These are phyloP conservation scores for Linum usitatissimum DNA, from an alignment of 345 rosid species.

Conservation along the genomic window DNA sequence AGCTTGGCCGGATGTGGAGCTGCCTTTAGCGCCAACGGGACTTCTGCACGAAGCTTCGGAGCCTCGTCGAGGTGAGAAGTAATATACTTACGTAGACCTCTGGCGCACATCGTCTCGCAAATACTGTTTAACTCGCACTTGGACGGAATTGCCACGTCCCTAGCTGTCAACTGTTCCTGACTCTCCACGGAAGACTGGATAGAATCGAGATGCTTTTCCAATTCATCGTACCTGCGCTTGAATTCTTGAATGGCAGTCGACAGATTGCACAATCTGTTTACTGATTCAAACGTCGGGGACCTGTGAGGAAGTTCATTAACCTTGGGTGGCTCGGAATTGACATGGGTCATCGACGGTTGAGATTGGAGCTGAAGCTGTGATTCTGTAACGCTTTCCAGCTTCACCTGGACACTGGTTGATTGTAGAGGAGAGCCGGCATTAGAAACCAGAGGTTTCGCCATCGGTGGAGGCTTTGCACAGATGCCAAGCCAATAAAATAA, in stretches of 20 bases:
- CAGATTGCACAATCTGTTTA: conserved; percentile 25
- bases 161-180: neutral
- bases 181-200: conserved; percentile 31
- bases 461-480: neutral
- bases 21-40: conserved; percentile 40
- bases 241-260: conserved; percentile 34
- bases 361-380: conserved; percentile 2
- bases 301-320: neutral
- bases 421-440: neutral
- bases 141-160: neutral
- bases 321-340: conserved; percentile 10
- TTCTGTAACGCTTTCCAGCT: neutral
- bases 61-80: conserved; percentile 24
- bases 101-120: conserved; percentile 38
- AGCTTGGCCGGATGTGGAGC: conserved; percentile 53
- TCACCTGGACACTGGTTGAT: conserved; percentile 1
- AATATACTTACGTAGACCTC: conserved; percentile 44
- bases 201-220: conserved; percentile 40
- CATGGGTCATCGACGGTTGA: neutral
- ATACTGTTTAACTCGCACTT: conserved; percentile 26
- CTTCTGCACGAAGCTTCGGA: conserved; percentile 34
- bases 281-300: conserved; percentile 26
- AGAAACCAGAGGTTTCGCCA: conserved; percentile 1
- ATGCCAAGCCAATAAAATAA: too few relatives aligned
- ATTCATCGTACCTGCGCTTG: conserved; percentile 35